These are phyloP conservation scores for Zalaria obscura DNA, from an alignment of 2,329 filamentous ascomycete species.

Conservation along the genomic window DNA sequence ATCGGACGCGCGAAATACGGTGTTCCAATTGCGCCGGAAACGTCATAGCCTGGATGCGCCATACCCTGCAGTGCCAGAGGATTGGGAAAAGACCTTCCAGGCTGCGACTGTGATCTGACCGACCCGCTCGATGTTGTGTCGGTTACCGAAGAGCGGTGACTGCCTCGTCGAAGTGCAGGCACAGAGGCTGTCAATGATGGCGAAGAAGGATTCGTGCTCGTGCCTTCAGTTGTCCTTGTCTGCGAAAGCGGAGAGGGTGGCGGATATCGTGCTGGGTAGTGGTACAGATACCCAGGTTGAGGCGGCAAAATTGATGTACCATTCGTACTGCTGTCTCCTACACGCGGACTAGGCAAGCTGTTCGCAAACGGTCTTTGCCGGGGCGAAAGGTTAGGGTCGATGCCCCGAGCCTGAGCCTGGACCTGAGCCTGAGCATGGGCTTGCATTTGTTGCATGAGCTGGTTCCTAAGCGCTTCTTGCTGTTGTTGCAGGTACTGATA, in stretches of 20 bases:
- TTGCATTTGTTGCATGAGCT: conserved; percentile 28
- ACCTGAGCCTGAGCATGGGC: conserved; percentile 16
- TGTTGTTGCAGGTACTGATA: conserved; percentile 23
- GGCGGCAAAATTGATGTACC: conserved; percentile 14
- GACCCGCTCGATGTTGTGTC: conserved; percentile 24
- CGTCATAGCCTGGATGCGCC: conserved; percentile 24
- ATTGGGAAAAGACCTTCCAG: conserved; percentile 28
- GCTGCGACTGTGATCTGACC: conserved; percentile 35
- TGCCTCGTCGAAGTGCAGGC: conserved; percentile 26
- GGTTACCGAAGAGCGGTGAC: conserved; percentile 28
- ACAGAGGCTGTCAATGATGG: conserved; percentile 29
- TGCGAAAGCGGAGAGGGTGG: conserved; percentile 22
- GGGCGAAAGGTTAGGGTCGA: conserved; percentile 24
- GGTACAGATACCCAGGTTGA: conserved; percentile 30
- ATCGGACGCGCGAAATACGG: conserved; percentile 17
- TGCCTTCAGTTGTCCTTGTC: conserved; percentile 26
- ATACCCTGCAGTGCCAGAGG: conserved; percentile 22
- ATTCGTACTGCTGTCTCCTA: conserved; percentile 16
- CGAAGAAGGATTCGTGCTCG: conserved; percentile 33
- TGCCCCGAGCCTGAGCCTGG: conserved; percentile 19
- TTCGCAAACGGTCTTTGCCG: conserved; percentile 17
- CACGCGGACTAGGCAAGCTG: conserved; percentile 15
- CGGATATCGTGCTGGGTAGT: conserved; percentile 30
- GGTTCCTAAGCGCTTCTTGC: conserved; percentile 22
- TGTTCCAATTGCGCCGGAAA: conserved; percentile 16